phyloP scores from a whole-genome alignment of 306 rosid genomes.

The Astragalus glycyphyllos region DNA sequence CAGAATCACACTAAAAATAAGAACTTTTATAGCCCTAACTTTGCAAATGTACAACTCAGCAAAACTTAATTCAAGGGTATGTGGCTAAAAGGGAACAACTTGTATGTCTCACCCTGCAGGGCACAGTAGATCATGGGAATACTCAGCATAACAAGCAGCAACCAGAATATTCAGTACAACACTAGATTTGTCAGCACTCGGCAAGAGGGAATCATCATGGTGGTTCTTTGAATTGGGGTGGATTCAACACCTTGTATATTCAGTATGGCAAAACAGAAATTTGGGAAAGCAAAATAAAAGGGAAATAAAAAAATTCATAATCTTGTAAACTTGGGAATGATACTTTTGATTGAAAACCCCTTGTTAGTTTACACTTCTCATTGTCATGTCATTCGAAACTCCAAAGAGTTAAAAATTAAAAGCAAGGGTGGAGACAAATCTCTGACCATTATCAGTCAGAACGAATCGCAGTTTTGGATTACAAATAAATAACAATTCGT shows the following conservation, averaged over 20 bases:
- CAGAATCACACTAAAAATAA: conserved; percentile 31
- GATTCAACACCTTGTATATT: no score
- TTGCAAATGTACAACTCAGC: conserved; percentile 32
- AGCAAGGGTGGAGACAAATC: conserved; percentile 2
- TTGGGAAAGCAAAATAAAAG: neutral
- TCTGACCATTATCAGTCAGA: conserved; percentile 33
- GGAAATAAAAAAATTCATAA: conserved; percentile 7
- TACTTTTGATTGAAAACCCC: conserved; percentile 1
- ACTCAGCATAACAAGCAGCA: no score
- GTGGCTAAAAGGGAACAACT: conserved; percentile 7
- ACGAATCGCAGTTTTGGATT: conserved; percentile 33
- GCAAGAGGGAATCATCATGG: no score
- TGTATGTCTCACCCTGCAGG: no score
- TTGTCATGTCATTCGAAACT: conserved; percentile 25
- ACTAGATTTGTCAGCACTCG: no score
- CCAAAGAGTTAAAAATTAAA: conserved; percentile 9
- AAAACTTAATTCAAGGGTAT: conserved; percentile 41
- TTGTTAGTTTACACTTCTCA: conserved; percentile 27
- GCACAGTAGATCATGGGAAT: no score
- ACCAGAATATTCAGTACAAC: no score
- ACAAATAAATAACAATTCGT: conserved; percentile 29
- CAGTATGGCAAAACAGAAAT: no score
- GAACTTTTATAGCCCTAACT: conserved; percentile 41
- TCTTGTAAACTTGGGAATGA: conserved; percentile 1
- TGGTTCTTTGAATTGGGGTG: no score